A percentile compares a stretch with the other conserved stretches of the same genome.
Evolutionary conservation across 805 yeast genomes (phyloP).

Genomic region (Lipomyces lipofer): DNA sequence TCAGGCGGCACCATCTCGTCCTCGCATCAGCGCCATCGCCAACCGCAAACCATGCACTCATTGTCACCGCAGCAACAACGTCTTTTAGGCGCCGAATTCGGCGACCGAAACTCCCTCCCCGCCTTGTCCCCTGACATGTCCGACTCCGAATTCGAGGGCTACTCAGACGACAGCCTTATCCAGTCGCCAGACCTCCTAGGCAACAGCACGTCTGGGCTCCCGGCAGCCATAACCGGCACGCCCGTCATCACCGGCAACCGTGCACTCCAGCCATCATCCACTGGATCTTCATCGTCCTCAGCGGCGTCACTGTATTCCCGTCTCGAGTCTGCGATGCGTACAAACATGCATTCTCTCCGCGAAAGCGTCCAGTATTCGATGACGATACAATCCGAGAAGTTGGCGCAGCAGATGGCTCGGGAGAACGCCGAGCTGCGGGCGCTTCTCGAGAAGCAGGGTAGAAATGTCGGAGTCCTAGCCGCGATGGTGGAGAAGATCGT

Average conservation of each 20-base stretch:
- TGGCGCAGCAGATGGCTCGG: slow-evolving; percentile 12
- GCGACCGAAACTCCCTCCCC: slow-evolving; percentile 15
- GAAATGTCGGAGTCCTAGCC: slow-evolving; percentile 10
- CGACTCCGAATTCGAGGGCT: slow-evolving; percentile 25
- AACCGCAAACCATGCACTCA: neutral
- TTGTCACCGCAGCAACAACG: neutral
- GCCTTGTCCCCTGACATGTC: slow-evolving; percentile 24
- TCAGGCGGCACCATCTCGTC: neutral
- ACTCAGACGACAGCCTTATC: slow-evolving; percentile 22
- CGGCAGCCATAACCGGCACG: neutral
- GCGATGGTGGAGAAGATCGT: slow-evolving; percentile 20
- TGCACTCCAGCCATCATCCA: neutral
- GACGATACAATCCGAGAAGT: slow-evolving; percentile 17
- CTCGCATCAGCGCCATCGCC: slow-evolving; percentile 1
- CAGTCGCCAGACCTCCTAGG: neutral
- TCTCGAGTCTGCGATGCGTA: slow-evolving; percentile 14
- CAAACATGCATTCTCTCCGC: slow-evolving; percentile 8
- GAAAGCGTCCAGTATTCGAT: slow-evolving; percentile 22
- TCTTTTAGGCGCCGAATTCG: slow-evolving; percentile 3
- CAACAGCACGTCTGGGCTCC: neutral
- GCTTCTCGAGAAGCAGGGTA: slow-evolving; percentile 17
- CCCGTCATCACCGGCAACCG: neutral
- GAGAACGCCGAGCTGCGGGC: slow-evolving; percentile 20
- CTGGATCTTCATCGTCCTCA: neutral
- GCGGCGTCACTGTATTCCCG: neutral